Evolutionary conservation across 306 rosid species (phyloP), one percentile per base, ranked within the genome.

Genomic region (Cucurbita ficifolia): DNA sequence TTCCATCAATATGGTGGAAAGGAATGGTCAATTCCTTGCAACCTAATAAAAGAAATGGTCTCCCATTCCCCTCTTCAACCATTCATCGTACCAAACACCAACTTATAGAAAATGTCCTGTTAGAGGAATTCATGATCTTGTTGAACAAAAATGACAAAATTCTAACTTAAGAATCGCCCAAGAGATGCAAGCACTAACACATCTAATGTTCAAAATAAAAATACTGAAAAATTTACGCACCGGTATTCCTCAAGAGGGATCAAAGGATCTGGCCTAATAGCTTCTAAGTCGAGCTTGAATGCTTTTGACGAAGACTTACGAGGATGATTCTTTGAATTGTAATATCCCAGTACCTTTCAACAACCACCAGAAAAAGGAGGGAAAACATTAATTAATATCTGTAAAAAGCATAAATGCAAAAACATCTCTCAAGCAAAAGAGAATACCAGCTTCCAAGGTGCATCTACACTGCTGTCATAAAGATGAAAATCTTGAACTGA

Each of bases 211-310:
- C 7, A 39, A 71, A 71, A 38, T 10, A 33, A 38, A 24, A 53
- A 58, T n/a, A 67, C 60, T 75, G 19, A 21, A 58, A 51, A 79
- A 22, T 61, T 38, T 8, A 58, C 80, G 33, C 82, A 91, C 99
- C 97, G 89, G 76, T 89, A 90, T 83, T 94, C 99, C 86, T 94
- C 99, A 74, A 94, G 99, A 60, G 99, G 97, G 54, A 88, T 89
- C 68, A 73, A 64, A 78, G 99, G 97, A 87, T 94, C 96, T 59
- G 97, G 99, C 83, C 97, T 90, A 65, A 94, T 93, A 33, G 92
- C 89, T 82, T 94, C 97, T 84, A 94, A 88, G 79, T 91, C 97
- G 85, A 94, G 82, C 84, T 88, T 90, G 77, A 91, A 84, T 85
- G 92, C 96, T 83, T 86, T 91, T 8, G 99, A 87, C 76, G 83